Conservation (phyloP, 2,329 filamentous ascomycete genomes). For the Aaosphaeria arxii region DNA sequence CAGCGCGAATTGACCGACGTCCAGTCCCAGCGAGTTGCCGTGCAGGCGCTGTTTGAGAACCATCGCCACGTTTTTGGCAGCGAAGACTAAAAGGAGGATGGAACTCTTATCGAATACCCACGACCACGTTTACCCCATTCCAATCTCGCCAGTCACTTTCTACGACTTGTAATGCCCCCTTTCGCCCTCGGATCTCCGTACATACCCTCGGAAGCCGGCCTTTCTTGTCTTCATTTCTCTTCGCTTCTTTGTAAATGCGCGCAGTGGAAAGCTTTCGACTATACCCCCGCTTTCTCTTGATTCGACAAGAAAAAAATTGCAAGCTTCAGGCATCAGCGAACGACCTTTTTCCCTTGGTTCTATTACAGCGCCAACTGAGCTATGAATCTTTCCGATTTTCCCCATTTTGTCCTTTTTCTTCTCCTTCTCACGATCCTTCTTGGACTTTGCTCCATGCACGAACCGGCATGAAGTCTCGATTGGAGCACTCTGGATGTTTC, state of each 20-base stretch:
- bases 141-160: too few species aligned
- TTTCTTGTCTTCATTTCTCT: constrained; percentile 2
- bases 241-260: constrained; percentile 4
- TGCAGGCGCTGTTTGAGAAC: constrained; percentile 92
- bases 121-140: too few species aligned
- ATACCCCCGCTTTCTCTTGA: neutral
- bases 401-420: neutral
- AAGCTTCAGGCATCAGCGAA: neutral
- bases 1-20: constrained; percentile 96
- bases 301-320: neutral
- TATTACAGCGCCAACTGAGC: neutral
- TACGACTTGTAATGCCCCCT: neutral
- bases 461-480: too few species aligned
- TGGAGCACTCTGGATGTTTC: too few species aligned
- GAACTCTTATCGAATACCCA: too few species aligned
- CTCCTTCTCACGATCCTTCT: neutral
- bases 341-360: neutral
- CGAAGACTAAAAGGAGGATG: constrained; percentile 16
- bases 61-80: constrained; percentile 71
- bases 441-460: neutral
- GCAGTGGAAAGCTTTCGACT: neutral
- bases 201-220: neutral
- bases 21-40: constrained; percentile 84
- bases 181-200: neutral
- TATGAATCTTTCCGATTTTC: neutral